A percentile compares a stretch with the other conserved stretches of the same genome.
These are phyloP conservation scores for Solanum peruvianum DNA, from an alignment of 257 asterid species.

Conservation along the genomic window DNA sequence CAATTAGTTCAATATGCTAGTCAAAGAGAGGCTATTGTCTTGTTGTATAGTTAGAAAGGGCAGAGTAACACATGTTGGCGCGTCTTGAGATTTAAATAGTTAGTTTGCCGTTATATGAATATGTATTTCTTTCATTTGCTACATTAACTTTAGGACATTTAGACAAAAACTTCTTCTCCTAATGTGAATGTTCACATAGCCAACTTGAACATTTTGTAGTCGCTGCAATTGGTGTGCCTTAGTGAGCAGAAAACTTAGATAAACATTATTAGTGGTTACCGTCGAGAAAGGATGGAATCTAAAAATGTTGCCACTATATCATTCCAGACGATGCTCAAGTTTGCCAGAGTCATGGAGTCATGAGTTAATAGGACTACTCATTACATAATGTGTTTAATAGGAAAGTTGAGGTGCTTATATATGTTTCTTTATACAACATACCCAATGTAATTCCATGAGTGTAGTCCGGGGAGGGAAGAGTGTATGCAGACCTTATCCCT, in stretches of 20 bases:
- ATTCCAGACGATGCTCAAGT: not conserved
- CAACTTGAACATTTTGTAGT: not conserved
- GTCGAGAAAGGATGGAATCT: not conserved
- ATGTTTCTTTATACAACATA: too few species aligned
- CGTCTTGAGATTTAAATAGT: not conserved
- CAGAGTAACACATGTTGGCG: not conserved
- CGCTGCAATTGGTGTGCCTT: not conserved
- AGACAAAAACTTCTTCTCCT: not conserved
- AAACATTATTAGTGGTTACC: not conserved
- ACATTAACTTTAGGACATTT: not conserved
- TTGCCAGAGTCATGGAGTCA: not conserved
- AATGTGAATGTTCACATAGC: not conserved
- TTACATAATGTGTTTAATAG: not conserved
- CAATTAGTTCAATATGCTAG: not conserved
- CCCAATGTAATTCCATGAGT: not conserved
- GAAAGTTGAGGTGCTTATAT: not conserved
- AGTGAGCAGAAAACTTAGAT: not conserved
- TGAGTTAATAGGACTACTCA: not conserved
- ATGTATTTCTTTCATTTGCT: not conserved
- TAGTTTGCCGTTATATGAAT: not conserved
- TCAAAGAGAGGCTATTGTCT: not conserved
- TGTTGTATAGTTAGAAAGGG: not conserved
- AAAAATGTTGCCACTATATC: not conserved
- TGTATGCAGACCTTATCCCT: not conserved
- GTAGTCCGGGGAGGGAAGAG: not conserved